A percentile compares a stretch with the other conserved stretches of the same genome.
Evolutionary conservation across 495 filamentous ascomycete genomes (phyloP).

Genomic region (Pyrenula massariospora): DNA sequence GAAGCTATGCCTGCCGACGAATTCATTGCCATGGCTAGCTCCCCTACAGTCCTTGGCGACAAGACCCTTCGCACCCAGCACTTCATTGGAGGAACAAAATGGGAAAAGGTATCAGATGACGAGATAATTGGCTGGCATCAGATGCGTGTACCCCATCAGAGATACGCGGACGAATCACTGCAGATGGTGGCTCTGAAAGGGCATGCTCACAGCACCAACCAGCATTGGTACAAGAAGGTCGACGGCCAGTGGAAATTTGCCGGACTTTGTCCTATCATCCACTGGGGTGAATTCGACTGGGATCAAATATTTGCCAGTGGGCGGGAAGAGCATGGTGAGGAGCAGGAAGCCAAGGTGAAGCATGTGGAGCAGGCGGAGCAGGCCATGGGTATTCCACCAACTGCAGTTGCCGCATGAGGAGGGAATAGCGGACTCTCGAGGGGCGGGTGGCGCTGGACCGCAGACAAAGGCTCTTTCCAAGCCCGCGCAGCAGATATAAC

Average conservation of each 20-base stretch:
- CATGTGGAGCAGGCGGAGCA: too few species aligned
- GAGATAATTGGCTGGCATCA: constrained; percentile 7
- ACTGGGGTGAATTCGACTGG: constrained; percentile 65
- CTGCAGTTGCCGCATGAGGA: neutral
- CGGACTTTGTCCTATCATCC: constrained; percentile 56
- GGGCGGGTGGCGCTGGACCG: too few species aligned
- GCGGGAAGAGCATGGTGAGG: neutral
- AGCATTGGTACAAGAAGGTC: constrained; percentile 63
- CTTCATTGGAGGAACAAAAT: constrained; percentile 6
- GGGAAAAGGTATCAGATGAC: constrained; percentile 3
- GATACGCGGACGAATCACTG: constrained; percentile 14
- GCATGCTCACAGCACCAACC: constrained; percentile 60
- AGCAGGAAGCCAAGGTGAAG: neutral
- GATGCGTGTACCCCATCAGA: constrained; percentile 8
- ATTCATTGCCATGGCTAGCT: constrained; percentile 58
- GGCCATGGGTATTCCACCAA: neutral
- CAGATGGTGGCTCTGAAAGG: constrained; percentile 23
- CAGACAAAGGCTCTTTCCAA: too few species aligned
- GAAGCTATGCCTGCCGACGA: constrained; percentile 61
- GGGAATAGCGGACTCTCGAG: too few species aligned
- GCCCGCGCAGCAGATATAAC: too few species aligned
- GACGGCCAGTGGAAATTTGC: constrained; percentile 77
- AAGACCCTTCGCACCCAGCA: constrained; percentile 6
- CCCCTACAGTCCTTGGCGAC: constrained; percentile 23
- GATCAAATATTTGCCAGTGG: constrained; percentile 27